Conservation (phyloP, 1,139 yeast species). For the Geotrichum restrictum region DNA sequence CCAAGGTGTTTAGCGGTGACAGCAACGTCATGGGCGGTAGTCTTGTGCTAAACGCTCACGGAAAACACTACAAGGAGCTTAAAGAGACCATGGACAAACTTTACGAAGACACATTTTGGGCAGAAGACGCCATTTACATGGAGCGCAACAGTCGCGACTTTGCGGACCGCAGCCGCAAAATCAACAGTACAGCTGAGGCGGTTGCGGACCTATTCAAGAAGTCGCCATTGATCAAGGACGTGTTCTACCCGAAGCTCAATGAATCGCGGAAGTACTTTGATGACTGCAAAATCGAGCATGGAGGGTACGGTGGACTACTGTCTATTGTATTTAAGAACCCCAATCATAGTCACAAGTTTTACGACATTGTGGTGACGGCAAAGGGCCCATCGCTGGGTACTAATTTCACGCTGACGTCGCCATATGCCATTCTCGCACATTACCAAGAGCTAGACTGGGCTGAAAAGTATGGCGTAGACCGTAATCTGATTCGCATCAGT, state of each 20-base stretch:
- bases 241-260: slow-evolving; percentile 65
- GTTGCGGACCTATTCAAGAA: slow-evolving; percentile 41
- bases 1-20: slow-evolving; percentile 91
- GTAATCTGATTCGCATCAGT: slow-evolving; percentile 74
- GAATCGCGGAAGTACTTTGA: slow-evolving; percentile 66
- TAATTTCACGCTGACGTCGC: slow-evolving; percentile 86
- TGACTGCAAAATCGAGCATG: slow-evolving; percentile 57
- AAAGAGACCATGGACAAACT: slow-evolving; percentile 49
- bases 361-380: slow-evolving; percentile 67
- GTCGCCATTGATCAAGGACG: slow-evolving; percentile 47
- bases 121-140: slow-evolving; percentile 85
- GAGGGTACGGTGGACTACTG: slow-evolving; percentile 91
- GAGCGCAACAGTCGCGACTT: slow-evolving; percentile 94
- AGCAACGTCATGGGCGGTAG: slow-evolving; percentile 96
- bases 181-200: slow-evolving; percentile 64
- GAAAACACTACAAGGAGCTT: slow-evolving; percentile 51
- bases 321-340: slow-evolving; percentile 71
- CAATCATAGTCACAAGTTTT: slow-evolving; percentile 65
- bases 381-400: slow-evolving; percentile 96
- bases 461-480: slow-evolving; percentile 79
- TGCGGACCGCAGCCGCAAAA: slow-evolving; percentile 59
- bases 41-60: slow-evolving; percentile 66
- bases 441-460: slow-evolving; percentile 79
- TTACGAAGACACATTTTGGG: slow-evolving; percentile 81
- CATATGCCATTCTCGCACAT: slow-evolving; percentile 87